Percentiles rank a stretch among this genome's conserved stretches.
Evolutionary conservation across 495 filamentous ascomycete species (phyloP).

Genomic region (Hypoxylon lienhwacheense): DNA sequence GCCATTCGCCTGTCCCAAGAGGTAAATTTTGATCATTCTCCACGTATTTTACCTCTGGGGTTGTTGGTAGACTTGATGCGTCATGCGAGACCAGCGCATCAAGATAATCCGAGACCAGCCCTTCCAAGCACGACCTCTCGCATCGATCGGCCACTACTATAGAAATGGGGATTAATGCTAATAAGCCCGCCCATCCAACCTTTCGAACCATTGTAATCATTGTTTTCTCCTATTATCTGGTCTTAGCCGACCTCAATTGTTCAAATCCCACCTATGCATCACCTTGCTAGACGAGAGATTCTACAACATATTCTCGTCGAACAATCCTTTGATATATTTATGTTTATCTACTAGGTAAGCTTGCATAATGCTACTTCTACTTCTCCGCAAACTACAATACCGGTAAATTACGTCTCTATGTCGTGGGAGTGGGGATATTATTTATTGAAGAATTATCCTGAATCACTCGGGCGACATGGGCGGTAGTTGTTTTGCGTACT

Average conservation of each 20-base stretch:
- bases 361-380: no score
- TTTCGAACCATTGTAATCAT: conserved; percentile 11
- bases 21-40: conserved; percentile 33
- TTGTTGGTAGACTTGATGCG: conserved; percentile 22
- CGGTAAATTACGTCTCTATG: conserved; percentile 22
- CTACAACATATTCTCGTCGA: no score
- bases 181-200: conserved; percentile 2
- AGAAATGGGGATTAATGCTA: conserved; percentile 5
- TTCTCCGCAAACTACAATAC: conserved; percentile 18
- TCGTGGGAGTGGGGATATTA: conserved; percentile 8
- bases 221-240: neutral
- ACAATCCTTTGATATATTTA: conserved; percentile 5
- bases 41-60: conserved; percentile 26
- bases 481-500: conserved; percentile 23
- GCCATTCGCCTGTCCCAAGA: conserved; percentile 31
- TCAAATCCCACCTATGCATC: neutral
- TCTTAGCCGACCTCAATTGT: neutral
- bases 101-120: conserved; percentile 24
- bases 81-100: conserved; percentile 28
- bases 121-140: conserved; percentile 26
- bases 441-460: neutral
- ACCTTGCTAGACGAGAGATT: no score
- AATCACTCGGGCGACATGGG: conserved; percentile 14
- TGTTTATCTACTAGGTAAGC: no score
- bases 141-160: conserved; percentile 6